Base-by-base conservation (phyloP, 2,329 filamentous ascomycete species). In the Ceratocystis cubensis region DNA sequence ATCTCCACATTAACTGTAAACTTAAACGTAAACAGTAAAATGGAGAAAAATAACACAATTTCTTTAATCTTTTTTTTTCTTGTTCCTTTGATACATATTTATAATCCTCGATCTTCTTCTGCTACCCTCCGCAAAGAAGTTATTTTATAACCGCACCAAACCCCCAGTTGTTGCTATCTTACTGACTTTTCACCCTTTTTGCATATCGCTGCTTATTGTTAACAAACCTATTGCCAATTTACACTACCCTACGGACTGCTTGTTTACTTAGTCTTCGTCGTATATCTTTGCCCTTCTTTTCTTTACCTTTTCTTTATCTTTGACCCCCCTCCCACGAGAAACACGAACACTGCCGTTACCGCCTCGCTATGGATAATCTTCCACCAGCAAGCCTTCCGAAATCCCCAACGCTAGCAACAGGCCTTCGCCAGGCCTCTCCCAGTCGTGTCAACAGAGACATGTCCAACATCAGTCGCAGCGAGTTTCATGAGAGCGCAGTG, bases 401-500 rank as follows among this genome's bases (percentile, higher is more conserved):
- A 7, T 41, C 25, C 5, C 30, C 57, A 5, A 28, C 44, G 1
- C 41, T 44, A 56, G 33, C 53, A 13, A 10, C 53, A 5, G 66
- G 66, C 28, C 78, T 88, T 62, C 82, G 84, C 69, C 77, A 81
- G 45, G 77, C 82, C 64, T 86, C 86, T 22, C 84, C 85, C 8
- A 85, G 88, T 71, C 84, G 85, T 71, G 79, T 82, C 67, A 87
- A 88, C 72, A 73, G 75, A 70, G 72, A 75, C 65, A 70, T 76
- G 65, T 74, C 77, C 70, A 72, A 75, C 30, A 72, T 76, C 48
- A 71, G 71, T 57, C 75, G 73, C 69, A 72, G 68, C 72, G 77
- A 76, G 66, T 75, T 75, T 17, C 80, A 83, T 69, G 82, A 84
- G 69, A 84, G 82, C 71, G 83, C 83, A 25, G 84, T 88, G 5